Evolutionary conservation across 768 basidiomycete species (phyloP).

Genomic region (Lactifluus piperatus): DNA sequence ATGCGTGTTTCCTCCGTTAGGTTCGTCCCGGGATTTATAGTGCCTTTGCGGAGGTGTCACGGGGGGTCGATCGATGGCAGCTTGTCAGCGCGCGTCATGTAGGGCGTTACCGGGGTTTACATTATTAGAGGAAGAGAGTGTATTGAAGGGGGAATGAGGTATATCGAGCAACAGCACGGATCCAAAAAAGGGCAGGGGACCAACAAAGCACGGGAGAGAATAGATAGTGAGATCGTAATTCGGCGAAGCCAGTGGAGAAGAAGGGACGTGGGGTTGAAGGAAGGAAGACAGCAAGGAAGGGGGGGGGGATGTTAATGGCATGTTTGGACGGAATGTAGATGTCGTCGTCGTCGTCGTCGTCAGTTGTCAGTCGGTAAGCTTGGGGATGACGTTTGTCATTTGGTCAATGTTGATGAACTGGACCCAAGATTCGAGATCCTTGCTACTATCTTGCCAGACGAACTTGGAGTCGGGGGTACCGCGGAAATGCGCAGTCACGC

Average conservation of each 20-base stretch:
- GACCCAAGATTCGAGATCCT: conserved; percentile 70
- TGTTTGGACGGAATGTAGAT: too few species aligned
- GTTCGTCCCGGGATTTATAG: not conserved
- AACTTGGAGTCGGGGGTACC: conserved; percentile 57
- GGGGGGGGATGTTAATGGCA: too few species aligned
- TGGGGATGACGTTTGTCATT: conserved; percentile 70
- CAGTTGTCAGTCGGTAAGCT: conserved; percentile 58
- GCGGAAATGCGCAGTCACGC: conserved; percentile 70
- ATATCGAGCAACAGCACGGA: conserved; percentile 14
- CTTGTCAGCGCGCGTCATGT: not conserved
- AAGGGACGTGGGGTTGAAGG: not conserved
- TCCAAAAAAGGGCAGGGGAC: not conserved
- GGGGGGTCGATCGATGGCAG: not conserved
- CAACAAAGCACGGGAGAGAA: not conserved
- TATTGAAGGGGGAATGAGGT: conserved; percentile 7
- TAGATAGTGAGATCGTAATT: conserved; percentile 2
- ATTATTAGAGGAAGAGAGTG: conserved; percentile 8
- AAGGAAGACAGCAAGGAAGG: not conserved
- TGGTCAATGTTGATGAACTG: conserved; percentile 81
- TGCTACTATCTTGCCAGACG: conserved; percentile 58
- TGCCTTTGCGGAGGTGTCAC: conserved; percentile 9
- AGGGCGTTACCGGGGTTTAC: not conserved
- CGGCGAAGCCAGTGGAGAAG: not conserved
- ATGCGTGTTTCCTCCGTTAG: not conserved
- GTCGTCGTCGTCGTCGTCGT: too few species aligned